A percentile compares a stretch with the other conserved stretches of the same genome.
These are phyloP conservation scores for Prasinococcaceae sp. DNA, from an alignment of 139 green algal genomes.

Conservation along the genomic window DNA sequence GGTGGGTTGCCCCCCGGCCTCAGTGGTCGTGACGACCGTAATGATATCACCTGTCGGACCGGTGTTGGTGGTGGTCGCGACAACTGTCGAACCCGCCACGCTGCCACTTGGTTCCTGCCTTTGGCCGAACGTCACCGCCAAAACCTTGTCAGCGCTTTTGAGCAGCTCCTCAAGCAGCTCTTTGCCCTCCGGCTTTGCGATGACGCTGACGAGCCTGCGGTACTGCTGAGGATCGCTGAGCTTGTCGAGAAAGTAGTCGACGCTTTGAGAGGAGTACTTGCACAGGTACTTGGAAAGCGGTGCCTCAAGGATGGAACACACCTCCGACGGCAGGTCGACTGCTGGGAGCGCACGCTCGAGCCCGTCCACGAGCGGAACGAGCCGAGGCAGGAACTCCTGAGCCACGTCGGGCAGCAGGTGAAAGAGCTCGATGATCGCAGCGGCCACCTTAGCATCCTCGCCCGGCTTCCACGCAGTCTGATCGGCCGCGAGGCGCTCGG, in stretches of 20 bases:
- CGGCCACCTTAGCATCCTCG: slow-evolving; percentile 72
- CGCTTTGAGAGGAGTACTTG: slow-evolving; percentile 46
- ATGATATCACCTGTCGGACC: too few relatives aligned
- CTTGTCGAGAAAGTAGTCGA: slow-evolving; percentile 32
- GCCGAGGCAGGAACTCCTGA: slow-evolving; percentile 72
- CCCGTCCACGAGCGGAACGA: slow-evolving; percentile 85
- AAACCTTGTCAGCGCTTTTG: slow-evolving; percentile 28
- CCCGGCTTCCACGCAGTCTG: slow-evolving; percentile 31
- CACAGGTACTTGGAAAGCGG: slow-evolving; percentile 74
- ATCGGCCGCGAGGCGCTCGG: slow-evolving; percentile 31
- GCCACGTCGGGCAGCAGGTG: slow-evolving; percentile 73
- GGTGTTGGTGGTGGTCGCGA: too few relatives aligned
- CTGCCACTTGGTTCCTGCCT: too few relatives aligned
- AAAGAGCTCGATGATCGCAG: slow-evolving; percentile 84
- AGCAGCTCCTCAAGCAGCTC: slow-evolving; percentile 59
- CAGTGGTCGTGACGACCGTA: too few relatives aligned
- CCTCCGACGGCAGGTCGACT: slow-evolving; percentile 30
- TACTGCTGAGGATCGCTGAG: slow-evolving; percentile 25
- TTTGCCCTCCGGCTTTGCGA: slow-evolving; percentile 40
- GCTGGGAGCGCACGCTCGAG: slow-evolving; percentile 66
- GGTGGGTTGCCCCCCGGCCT: too few relatives aligned
- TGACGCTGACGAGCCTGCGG: slow-evolving; percentile 59
- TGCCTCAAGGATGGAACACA: slow-evolving; percentile 60
- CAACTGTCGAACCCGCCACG: too few relatives aligned
- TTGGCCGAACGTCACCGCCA: too few relatives aligned